phyloP scores from a whole-genome alignment of 179 eudicot genomes.

The Carnegiea gigantea region DNA sequence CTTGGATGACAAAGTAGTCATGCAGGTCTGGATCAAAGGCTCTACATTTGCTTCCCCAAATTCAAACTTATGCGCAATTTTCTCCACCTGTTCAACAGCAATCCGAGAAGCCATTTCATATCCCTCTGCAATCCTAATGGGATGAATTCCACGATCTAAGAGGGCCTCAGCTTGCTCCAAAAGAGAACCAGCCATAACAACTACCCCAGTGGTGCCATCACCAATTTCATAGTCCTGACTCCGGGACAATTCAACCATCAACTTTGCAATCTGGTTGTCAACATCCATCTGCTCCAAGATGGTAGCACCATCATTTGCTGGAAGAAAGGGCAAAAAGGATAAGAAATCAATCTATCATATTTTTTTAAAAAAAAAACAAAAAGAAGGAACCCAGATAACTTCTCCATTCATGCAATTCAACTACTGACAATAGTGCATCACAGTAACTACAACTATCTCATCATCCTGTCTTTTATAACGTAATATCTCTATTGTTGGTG shows the following conservation, averaged over 20 bases:
- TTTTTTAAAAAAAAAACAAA: not conserved
- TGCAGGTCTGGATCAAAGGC: constrained; percentile 87
- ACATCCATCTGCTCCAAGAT: constrained; percentile 99
- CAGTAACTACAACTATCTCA: not conserved
- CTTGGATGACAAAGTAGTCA: constrained; percentile 96
- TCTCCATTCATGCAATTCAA: not conserved
- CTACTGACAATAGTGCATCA: not conserved
- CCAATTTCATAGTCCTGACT: constrained; percentile 99
- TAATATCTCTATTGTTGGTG: not conserved
- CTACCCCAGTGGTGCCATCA: constrained; percentile 98
- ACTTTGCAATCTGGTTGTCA: constrained; percentile 88
- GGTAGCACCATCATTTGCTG: constrained; percentile 99
- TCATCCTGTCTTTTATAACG: not conserved
- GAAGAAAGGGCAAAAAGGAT: constrained; percentile 11
- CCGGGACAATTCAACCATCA: constrained; percentile 92
- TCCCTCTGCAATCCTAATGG: constrained; percentile 93
- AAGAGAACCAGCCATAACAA: constrained; percentile 96
- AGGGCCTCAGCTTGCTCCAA: constrained; percentile 82
- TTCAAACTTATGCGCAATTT: constrained; percentile 71
- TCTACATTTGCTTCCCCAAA: constrained; percentile 56
- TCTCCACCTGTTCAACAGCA: constrained; percentile 80
- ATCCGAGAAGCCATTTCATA: constrained; percentile 89
- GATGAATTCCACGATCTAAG: constrained; percentile 93
- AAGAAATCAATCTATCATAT: constrained; percentile 16
- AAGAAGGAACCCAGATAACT: not conserved